Percentiles rank a stretch among this genome's conserved stretches.
These are phyloP conservation scores for Oryza brachyantha DNA, from an alignment of 176 grass and related monocot genomes.

Conservation along the genomic window DNA sequence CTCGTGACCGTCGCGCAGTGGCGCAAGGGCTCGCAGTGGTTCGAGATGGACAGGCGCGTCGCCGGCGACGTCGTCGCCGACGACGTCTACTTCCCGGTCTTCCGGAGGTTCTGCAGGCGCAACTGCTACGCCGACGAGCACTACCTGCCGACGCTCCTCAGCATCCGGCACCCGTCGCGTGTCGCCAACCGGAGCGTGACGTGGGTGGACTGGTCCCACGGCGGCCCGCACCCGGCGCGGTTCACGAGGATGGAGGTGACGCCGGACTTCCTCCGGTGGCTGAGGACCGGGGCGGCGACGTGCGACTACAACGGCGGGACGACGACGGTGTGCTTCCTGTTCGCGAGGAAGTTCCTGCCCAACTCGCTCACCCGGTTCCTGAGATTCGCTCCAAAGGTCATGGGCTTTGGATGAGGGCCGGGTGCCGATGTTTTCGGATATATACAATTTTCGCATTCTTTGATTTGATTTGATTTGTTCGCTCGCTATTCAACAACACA, in stretches of 20 bases:
- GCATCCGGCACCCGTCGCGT: not conserved
- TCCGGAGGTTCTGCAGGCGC: constrained; percentile 38
- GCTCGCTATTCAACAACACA: too few species aligned
- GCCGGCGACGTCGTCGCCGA: constrained; percentile 45
- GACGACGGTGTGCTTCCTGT: constrained; percentile 60
- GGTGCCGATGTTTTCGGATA: not conserved
- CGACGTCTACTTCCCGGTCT: constrained; percentile 45
- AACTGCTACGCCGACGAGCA: constrained; percentile 79
- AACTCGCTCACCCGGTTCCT: constrained; percentile 64
- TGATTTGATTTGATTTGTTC: too few species aligned
- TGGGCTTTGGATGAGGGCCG: constrained; percentile 46
- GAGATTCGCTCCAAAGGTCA: constrained; percentile 62
- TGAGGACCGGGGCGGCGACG: constrained; percentile 33
- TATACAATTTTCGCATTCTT: not conserved
- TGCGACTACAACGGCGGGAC: constrained; percentile 55
- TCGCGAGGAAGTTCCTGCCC: constrained; percentile 68
- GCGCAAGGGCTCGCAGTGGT: constrained; percentile 83
- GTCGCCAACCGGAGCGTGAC: constrained; percentile 41
- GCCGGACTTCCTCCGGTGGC: constrained; percentile 46
- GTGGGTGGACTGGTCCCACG: constrained; percentile 77
- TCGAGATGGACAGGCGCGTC: constrained; percentile 53
- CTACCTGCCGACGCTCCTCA: constrained; percentile 58
- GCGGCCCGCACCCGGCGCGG: constrained; percentile 53
- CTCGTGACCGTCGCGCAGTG: constrained; percentile 30
- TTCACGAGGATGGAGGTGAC: constrained; percentile 59